Conservation (phyloP, 371 early-diverging fungal species). For the Phascolomyces articulosus region DNA sequence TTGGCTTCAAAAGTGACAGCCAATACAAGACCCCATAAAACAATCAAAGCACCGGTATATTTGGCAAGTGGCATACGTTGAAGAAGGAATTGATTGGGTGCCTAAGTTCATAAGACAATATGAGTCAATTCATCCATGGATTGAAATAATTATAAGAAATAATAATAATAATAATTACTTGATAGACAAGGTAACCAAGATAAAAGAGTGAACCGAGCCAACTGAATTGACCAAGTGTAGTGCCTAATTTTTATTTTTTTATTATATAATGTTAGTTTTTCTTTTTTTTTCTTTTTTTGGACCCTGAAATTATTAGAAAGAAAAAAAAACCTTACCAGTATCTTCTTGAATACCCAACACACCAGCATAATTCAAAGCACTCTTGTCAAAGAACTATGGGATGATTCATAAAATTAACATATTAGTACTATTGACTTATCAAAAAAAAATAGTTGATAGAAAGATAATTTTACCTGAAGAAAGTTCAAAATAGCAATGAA, state of each 20-base stretch:
- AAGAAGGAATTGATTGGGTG: conserved; percentile 30
- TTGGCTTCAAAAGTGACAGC: conserved; percentile 23
- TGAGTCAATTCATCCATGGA: not conserved
- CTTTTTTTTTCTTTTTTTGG: no score
- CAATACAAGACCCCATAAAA: conserved; percentile 32
- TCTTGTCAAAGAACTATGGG: conserved; percentile 40
- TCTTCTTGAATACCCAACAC: conserved; percentile 26
- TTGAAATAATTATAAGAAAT: not conserved
- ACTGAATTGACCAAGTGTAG: conserved; percentile 19
- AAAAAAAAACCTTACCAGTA: not conserved
- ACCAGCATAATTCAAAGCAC: conserved; percentile 29
- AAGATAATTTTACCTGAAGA: conserved; percentile 27
- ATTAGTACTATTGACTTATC: no score
- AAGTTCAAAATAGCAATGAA: conserved; percentile 33
- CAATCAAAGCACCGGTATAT: conserved; percentile 26
- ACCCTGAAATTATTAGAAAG: not conserved
- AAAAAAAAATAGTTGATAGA: no score
- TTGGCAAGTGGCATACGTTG: conserved; percentile 28
- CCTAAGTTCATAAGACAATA: conserved; percentile 1
- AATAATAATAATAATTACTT: conserved; percentile 18
- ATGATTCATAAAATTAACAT: no score
- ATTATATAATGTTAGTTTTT: no score
- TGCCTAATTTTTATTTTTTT: no score
- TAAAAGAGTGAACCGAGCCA: conserved; percentile 39
- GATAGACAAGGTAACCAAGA: conserved; percentile 33